Evolutionary conservation across 2,329 filamentous ascomycete genomes (phyloP).

Genomic region (Aureobasidium subglaciale): DNA sequence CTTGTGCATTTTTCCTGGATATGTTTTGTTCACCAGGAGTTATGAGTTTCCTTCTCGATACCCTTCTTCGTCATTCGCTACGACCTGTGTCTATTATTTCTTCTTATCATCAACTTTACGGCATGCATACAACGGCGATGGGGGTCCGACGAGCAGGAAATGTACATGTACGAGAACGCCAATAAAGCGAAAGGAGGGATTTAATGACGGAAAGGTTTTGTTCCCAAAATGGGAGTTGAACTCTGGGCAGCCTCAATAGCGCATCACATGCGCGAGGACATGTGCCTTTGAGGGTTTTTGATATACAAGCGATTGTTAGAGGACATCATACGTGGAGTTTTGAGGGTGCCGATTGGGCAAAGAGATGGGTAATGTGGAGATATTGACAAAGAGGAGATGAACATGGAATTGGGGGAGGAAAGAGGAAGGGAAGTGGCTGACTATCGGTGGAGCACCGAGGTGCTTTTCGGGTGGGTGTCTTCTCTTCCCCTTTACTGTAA

Average conservation of each 20-base stretch:
- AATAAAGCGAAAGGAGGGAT: too few relatives aligned
- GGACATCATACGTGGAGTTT: background rate
- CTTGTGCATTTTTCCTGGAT: background rate
- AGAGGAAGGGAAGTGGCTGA: background rate
- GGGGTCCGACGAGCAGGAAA: background rate
- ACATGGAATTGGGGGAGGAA: background rate
- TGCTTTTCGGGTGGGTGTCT: background rate
- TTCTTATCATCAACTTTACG: background rate
- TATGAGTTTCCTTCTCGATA: background rate
- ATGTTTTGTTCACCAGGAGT: slow-evolving; percentile 1
- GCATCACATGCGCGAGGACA: background rate
- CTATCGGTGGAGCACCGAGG: background rate
- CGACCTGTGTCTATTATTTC: slow-evolving; percentile 9
- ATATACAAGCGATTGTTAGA: slow-evolving; percentile 6
- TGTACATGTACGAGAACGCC: slow-evolving; percentile 3
- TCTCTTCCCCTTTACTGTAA: background rate
- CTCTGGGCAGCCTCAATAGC: background rate
- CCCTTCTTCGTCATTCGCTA: slow-evolving; percentile 16
- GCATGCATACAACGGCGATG: background rate
- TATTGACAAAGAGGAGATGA: background rate
- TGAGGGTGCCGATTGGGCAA: background rate
- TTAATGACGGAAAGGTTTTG: background rate
- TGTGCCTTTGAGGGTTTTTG: background rate
- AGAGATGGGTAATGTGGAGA: slow-evolving; percentile 1
- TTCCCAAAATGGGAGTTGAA: background rate